These are phyloP conservation scores for Pichia sp. DNA, from an alignment of 1,139 yeast genomes.

Conservation along the genomic window DNA sequence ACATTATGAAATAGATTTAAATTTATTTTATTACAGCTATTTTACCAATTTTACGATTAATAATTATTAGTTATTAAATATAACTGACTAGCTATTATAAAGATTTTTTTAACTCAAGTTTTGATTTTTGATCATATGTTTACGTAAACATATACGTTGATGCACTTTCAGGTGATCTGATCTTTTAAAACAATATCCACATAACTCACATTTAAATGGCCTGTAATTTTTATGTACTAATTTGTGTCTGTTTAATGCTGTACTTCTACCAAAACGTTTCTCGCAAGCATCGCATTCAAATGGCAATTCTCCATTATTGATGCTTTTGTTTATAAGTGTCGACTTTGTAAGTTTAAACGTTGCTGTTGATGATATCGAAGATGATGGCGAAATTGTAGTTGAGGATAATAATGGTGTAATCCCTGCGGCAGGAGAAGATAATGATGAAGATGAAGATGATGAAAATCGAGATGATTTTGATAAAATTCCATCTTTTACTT, in stretches of 20 bases:
- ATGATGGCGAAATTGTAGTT: neutral
- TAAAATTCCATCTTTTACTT: too few relatives aligned
- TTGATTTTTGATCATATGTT: neutral
- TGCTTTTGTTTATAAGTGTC: too few relatives aligned
- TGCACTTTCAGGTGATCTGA: constrained; percentile 26
- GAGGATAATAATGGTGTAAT: too few relatives aligned
- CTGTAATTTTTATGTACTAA: constrained; percentile 23
- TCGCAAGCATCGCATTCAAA: constrained; percentile 20
- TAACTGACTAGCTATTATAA: too few relatives aligned
- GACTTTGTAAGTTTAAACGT: too few relatives aligned
- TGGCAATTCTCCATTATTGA: neutral
- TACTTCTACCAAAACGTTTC: constrained; percentile 22
- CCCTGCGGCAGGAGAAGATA: too few relatives aligned
- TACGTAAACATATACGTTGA: constrained; percentile 17
- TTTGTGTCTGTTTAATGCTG: constrained; percentile 24
- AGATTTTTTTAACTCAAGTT: too few relatives aligned
- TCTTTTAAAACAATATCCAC: constrained; percentile 25
- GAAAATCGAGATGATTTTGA: neutral
- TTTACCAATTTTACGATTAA: too few relatives aligned
- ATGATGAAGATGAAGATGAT: neutral
- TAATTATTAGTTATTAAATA: too few relatives aligned
- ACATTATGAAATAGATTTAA: too few relatives aligned
- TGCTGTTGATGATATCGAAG: neutral
- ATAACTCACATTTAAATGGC: constrained; percentile 23
- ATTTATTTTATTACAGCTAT: too few relatives aligned